Conservation (phyloP, 2,329 filamentous ascomycete genomes). For the Trichophyton benhamiae region DNA sequence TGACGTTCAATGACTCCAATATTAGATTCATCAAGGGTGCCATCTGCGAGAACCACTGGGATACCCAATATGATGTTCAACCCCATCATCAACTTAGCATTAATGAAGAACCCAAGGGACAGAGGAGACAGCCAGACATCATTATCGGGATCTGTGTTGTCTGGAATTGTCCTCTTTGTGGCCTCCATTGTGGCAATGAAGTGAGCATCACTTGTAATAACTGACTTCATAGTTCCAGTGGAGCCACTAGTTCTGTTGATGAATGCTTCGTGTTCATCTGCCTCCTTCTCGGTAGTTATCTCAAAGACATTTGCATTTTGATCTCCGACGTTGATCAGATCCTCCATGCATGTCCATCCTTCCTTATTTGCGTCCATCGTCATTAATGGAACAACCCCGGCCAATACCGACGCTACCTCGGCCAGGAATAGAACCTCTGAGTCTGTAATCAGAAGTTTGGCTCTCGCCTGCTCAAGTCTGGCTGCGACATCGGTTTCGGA, state of each 20-base stretch:
- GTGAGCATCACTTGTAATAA: slow-evolving; percentile 16
- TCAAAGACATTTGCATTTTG: slow-evolving; percentile 7
- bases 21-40: slow-evolving; percentile 13
- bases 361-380: slow-evolving; percentile 5
- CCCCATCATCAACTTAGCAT: slow-evolving; percentile 19
- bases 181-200: slow-evolving; percentile 16
- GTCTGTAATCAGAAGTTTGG: slow-evolving; percentile 18
- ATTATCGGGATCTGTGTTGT: slow-evolving; percentile 15
- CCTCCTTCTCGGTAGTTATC: slow-evolving; percentile 7
- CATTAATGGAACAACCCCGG: slow-evolving; percentile 7
- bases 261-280: slow-evolving; percentile 14
- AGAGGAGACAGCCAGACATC: slow-evolving; percentile 18
- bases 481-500: slow-evolving; percentile 15
- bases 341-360: slow-evolving; percentile 1
- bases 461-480: slow-evolving; percentile 15
- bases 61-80: slow-evolving; percentile 20
- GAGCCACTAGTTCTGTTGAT: slow-evolving; percentile 17
- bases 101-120: slow-evolving; percentile 20
- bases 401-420: slow-evolving; percentile 11
- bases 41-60: slow-evolving; percentile 17
- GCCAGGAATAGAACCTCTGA: slow-evolving; percentile 10
- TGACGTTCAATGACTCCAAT: slow-evolving; percentile 15
- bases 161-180: slow-evolving; percentile 16
- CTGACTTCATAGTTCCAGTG: slow-evolving; percentile 15
- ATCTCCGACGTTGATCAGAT: not conserved